Base-by-base conservation (phyloP, 257 asterid species). In the Penstemon barbatus region DNA sequence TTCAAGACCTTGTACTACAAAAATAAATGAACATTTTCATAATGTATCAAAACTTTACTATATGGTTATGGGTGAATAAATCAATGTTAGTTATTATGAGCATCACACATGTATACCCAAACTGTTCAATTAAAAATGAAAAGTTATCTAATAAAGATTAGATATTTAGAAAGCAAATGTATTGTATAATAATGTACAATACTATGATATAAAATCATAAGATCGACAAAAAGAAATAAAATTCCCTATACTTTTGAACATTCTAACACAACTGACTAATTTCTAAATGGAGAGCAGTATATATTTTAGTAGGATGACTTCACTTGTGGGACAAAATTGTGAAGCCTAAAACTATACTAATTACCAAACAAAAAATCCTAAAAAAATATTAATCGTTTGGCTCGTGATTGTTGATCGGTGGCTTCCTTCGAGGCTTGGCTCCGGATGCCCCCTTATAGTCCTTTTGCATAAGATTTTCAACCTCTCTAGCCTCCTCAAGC, bases 381-480 rank as follows among this genome's bases (percentile, higher is more conserved):
- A 8, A 46, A 5, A 42, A 18, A 4, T 42, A 4, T 71, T 73
- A 83, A 65, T 85, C 45, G 3, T 33, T 74, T 1, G 95, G 97
- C 75, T 82, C 69, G 54, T 68, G 79, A 68, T 91, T 91, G 82
- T 91, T 79, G 81, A 89, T 84, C 2, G 97, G 97, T 15, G 97
- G 92, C 73, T 74, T 89, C 53, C 84, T 69, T 43, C 76, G 71
- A 37, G 86, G 78, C 38, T 25, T 62, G 5, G 18, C 10, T 8
- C 58, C 61, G 7, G 46, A 73, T 49, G 8, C 40, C 2, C 70
- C 83, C 3, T 18, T 61, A 69, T 91, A 87, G 82, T 89, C 93
- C 80, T 49, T 79, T 2, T 42, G 41, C 88, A 83, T 87, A 49
- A 85, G 76, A 51, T 72, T 84, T 15, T 74, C 82, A 18, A 85